Evolutionary conservation across 495 filamentous ascomycete genomes (phyloP).

Genomic region (Pseudomonodictys pantanalensis): DNA sequence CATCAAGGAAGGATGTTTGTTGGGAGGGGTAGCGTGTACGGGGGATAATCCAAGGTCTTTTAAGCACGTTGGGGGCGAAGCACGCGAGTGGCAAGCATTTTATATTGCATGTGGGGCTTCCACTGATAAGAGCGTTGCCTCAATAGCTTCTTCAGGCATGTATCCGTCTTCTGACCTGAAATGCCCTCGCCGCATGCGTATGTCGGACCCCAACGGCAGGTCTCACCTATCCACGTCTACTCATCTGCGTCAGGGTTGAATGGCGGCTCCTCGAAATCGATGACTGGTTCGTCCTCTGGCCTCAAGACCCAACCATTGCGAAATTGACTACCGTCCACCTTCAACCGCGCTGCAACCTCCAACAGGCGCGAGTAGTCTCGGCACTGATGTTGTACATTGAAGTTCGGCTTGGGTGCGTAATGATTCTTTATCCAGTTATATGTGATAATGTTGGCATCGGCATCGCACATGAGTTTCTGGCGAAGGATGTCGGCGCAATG

Average conservation of each 20-base stretch:
- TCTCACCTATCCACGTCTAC: too few species aligned
- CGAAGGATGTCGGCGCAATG: conserved; percentile 40
- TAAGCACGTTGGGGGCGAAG: too few species aligned
- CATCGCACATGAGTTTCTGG: conserved; percentile 38
- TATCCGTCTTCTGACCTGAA: too few species aligned
- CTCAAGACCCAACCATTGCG: neutral
- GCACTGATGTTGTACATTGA: conserved; percentile 33
- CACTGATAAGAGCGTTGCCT: too few species aligned
- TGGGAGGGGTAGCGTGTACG: too few species aligned
- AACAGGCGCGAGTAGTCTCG: conserved; percentile 25
- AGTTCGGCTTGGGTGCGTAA: conserved; percentile 30
- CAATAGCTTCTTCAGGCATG: too few species aligned
- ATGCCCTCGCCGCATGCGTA: too few species aligned
- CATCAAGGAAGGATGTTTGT: too few species aligned
- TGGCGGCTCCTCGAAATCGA: conserved; percentile 1
- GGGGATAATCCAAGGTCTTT: too few species aligned
- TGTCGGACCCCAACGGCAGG: too few species aligned
- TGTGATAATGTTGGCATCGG: conserved; percentile 32
- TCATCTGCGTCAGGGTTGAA: neutral
- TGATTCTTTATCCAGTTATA: conserved; percentile 32
- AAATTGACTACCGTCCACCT: neutral
- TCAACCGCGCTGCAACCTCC: neutral
- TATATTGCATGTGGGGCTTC: too few species aligned
- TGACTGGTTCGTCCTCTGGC: neutral
- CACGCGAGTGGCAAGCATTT: too few species aligned